These are phyloP conservation scores for Podaxis pistillaris DNA, from an alignment of 768 basidiomycete genomes.

Conservation along the genomic window DNA sequence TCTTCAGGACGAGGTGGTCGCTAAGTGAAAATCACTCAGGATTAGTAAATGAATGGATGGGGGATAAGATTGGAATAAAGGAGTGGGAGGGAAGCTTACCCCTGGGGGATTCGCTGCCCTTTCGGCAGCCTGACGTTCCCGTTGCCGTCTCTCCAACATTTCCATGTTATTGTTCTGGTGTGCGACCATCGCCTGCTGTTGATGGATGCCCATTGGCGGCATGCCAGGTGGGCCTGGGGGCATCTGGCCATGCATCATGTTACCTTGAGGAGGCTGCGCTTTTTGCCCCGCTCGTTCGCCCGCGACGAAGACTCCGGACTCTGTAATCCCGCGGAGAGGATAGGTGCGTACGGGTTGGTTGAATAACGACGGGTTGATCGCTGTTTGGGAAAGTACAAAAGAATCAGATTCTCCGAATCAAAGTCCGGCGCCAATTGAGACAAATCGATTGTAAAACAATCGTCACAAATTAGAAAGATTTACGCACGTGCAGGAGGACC, in stretches of 20 bases:
- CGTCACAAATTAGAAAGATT: slow-evolving; percentile 11
- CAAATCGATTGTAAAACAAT: slow-evolving; percentile 2
- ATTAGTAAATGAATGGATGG: not conserved
- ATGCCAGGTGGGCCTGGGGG: slow-evolving; percentile 16
- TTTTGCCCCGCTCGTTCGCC: slow-evolving; percentile 78
- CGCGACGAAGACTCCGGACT: slow-evolving; percentile 65
- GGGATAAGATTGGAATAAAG: not conserved
- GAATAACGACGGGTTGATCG: slow-evolving; percentile 54
- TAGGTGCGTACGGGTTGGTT: slow-evolving; percentile 68
- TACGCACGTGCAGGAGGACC: slow-evolving; percentile 62
- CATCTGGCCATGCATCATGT: slow-evolving; percentile 32
- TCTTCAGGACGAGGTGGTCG: slow-evolving; percentile 43
- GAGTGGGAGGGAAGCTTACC: slow-evolving; percentile 30
- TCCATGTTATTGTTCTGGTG: slow-evolving; percentile 77
- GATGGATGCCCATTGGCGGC: slow-evolving; percentile 32
- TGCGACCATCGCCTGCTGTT: slow-evolving; percentile 65
- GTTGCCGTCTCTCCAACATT: slow-evolving; percentile 56
- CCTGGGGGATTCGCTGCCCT: slow-evolving; percentile 39
- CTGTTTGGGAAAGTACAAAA: slow-evolving; percentile 31
- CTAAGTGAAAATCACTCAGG: slow-evolving; percentile 21
- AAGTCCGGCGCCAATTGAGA: not conserved
- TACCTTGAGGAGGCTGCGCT: slow-evolving; percentile 37
- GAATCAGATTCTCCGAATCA: slow-evolving; percentile 10
- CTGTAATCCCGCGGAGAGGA: slow-evolving; percentile 65
- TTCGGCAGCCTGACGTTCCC: slow-evolving; percentile 32